phyloP scores from a whole-genome alignment of 106 monocot species.

The Acorus calamus region DNA sequence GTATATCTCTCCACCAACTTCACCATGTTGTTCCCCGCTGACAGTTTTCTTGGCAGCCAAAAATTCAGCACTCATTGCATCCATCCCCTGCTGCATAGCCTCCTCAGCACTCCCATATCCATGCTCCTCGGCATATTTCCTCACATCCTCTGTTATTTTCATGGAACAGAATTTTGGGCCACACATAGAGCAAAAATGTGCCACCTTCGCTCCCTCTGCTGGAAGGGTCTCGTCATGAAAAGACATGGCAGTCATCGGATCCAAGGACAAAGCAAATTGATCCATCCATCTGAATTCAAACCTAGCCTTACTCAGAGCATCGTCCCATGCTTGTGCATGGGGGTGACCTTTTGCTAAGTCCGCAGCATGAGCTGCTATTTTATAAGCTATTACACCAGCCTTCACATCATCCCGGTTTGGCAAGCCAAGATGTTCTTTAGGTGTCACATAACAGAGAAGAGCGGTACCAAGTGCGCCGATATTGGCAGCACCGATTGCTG shows the following conservation, averaged over 20 bases:
- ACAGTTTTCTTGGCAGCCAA: constrained; percentile 77
- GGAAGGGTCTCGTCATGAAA: constrained; percentile 97
- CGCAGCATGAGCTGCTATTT: constrained; percentile 95
- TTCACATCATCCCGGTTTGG: constrained; percentile 98
- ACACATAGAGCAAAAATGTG: constrained; percentile 99
- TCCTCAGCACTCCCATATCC: constrained; percentile 90
- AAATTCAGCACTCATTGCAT: constrained; percentile 93
- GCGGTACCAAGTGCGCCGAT: constrained; percentile 93
- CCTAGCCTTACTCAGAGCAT: constrained; percentile 89
- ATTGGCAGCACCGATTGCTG: constrained; percentile 95
- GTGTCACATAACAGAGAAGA: constrained; percentile 96
- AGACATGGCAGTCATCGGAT: constrained; percentile 92
- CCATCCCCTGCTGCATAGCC: constrained; percentile 79
- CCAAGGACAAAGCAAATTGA: constrained; percentile 86
- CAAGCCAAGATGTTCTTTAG: constrained; percentile 94
- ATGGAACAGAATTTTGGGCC: constrained; percentile 98
- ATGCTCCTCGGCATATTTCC: constrained; percentile 91
- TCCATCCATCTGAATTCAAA: constrained; percentile 99
- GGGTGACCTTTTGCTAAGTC: constrained; percentile 84
- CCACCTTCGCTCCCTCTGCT: constrained; percentile 86
- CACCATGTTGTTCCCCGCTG: constrained; percentile 91
- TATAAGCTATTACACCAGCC: constrained; percentile 86
- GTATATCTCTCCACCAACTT: constrained; percentile 97
- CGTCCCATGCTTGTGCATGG: constrained; percentile 88
- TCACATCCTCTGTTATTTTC: constrained; percentile 96